Percentiles rank a stretch among this genome's conserved stretches.
Conservation (phyloP, 495 filamentous ascomycete species). For the Jackrogersella minutella region DNA sequence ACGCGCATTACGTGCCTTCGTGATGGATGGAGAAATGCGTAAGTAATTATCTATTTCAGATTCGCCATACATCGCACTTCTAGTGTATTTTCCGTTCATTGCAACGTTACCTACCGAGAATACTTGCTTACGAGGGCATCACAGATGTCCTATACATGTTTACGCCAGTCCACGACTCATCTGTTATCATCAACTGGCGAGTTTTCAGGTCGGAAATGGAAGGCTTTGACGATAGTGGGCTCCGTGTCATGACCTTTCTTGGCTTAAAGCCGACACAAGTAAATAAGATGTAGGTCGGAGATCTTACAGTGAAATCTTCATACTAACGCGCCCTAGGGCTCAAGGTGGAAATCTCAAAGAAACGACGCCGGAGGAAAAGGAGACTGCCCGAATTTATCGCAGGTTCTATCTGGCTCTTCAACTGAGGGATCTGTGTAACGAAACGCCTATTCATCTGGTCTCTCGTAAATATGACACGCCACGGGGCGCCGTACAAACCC, state of each 20-base stretch:
- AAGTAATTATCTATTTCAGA: conserved; percentile 11
- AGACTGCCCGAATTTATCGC: conserved; percentile 70
- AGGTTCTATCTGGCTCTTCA: conserved; percentile 83
- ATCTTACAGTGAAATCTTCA: background rate
- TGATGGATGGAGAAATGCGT: conserved; percentile 84
- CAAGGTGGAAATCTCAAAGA: conserved; percentile 74
- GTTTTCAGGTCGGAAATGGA: conserved; percentile 77
- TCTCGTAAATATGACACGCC: conserved; percentile 73
- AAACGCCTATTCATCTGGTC: conserved; percentile 74
- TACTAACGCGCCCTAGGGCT: conserved; percentile 62
- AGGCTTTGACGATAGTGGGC: conserved; percentile 71
- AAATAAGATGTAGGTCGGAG: conserved; percentile 70
- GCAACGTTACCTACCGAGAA: background rate
- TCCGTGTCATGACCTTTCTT: conserved; percentile 73
- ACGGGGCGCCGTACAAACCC: conserved; percentile 73
- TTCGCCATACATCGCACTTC: background rate
- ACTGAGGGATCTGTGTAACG: conserved; percentile 82
- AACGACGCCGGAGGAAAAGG: conserved; percentile 65
- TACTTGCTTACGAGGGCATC: conserved; percentile 6
- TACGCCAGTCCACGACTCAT: conserved; percentile 70
- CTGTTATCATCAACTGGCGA: conserved; percentile 71
- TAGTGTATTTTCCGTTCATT: background rate
- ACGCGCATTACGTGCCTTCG: conserved; percentile 74
- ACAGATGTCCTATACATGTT: conserved; percentile 77
- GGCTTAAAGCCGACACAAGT: conserved; percentile 74